A percentile compares a stretch with the other conserved stretches of the same genome.
phyloP scores from a whole-genome alignment of 2,329 filamentous ascomycete genomes.

The Colletotrichum truncatum region DNA sequence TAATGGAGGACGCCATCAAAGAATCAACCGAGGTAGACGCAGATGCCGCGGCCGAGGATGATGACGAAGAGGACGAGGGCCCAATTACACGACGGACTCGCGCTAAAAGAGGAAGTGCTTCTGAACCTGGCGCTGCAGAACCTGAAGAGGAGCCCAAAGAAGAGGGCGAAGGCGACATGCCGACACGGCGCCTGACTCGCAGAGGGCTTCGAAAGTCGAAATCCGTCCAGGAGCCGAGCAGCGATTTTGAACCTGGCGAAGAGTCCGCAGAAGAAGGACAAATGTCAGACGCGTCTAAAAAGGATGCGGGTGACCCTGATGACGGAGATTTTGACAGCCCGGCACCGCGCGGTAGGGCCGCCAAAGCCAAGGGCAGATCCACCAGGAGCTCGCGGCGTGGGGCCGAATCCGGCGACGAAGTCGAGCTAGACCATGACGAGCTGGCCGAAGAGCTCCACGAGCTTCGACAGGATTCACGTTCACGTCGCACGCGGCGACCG shows the following conservation, averaged over 20 bases:
- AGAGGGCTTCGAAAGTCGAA: conserved; percentile 55
- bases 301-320: conserved; percentile 47
- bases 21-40: conserved; percentile 42
- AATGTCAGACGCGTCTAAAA: conserved; percentile 46
- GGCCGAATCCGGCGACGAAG: conserved; percentile 64
- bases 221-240: conserved; percentile 63
- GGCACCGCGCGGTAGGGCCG: conserved; percentile 57
- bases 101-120: conserved; percentile 42
- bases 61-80: conserved; percentile 59
- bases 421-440: conserved; percentile 69
- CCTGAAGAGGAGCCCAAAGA: conserved; percentile 36
- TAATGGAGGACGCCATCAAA: conserved; percentile 36
- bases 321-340: conserved; percentile 58
- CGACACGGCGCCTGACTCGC: conserved; percentile 58
- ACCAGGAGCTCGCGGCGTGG: conserved; percentile 58
- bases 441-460: conserved; percentile 73
- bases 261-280: conserved; percentile 63
- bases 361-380: conserved; percentile 48
- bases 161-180: conserved; percentile 38
- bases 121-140: conserved; percentile 39
- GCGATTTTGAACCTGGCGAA: conserved; percentile 69
- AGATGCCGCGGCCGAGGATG: conserved; percentile 41
- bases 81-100: conserved; percentile 58
- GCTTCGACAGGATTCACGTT: conserved; percentile 62
- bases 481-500: conserved; percentile 60